Conservation (phyloP, 768 basidiomycete genomes). For the Suillus decipiens region DNA sequence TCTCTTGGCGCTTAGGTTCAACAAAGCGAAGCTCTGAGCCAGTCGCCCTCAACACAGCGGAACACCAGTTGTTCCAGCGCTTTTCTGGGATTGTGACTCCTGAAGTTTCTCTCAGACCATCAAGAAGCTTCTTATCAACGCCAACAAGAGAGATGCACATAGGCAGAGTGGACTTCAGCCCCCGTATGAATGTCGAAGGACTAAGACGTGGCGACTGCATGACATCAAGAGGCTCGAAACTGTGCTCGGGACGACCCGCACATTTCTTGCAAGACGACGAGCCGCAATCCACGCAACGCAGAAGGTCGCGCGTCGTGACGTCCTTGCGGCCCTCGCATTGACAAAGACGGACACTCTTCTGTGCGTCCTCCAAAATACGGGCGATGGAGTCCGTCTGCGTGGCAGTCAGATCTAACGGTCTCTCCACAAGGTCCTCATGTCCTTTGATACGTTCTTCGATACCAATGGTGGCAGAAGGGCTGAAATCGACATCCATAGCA, state of each 20-base stretch:
- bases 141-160: slow-evolving; percentile 74
- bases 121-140: slow-evolving; percentile 53
- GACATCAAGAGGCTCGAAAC: slow-evolving; percentile 57
- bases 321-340: slow-evolving; percentile 87
- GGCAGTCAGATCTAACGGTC: slow-evolving; percentile 69
- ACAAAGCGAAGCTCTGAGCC: slow-evolving; percentile 76
- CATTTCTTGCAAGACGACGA: slow-evolving; percentile 83
- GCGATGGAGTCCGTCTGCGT: slow-evolving; percentile 47
- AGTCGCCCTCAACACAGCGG: slow-evolving; percentile 62
- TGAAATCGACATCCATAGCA: slow-evolving; percentile 51
- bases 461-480: slow-evolving; percentile 15
- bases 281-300: slow-evolving; percentile 74
- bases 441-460: slow-evolving; percentile 64
- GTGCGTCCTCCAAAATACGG: slow-evolving; percentile 63
- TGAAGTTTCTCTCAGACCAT: slow-evolving; percentile 44
- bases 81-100: slow-evolving; percentile 47
- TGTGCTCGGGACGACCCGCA: slow-evolving; percentile 90
- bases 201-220: slow-evolving; percentile 56
- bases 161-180: slow-evolving; percentile 78
- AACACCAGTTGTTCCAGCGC: slow-evolving; percentile 70
- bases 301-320: slow-evolving; percentile 66
- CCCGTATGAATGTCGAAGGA: slow-evolving; percentile 73
- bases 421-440: slow-evolving; percentile 64
- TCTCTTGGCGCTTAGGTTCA: slow-evolving; percentile 83
- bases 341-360: slow-evolving; percentile 77